Evolutionary conservation across 2,329 filamentous ascomycete species (phyloP).

Genomic region (Venturia oleaginea): DNA sequence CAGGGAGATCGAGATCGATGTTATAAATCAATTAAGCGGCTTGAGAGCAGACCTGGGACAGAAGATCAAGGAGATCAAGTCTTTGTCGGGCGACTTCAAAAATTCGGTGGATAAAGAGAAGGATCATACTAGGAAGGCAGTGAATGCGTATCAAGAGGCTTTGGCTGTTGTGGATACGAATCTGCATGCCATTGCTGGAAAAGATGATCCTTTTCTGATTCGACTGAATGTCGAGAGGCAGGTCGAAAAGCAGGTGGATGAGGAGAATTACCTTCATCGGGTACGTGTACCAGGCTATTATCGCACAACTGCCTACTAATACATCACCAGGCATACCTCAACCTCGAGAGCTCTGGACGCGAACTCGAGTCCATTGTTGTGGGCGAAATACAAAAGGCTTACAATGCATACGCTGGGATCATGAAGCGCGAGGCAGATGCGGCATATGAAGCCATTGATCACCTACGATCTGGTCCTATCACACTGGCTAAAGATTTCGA

Average conservation of each 20-base stretch:
- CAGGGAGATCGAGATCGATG: constrained; percentile 81
- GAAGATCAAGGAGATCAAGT: constrained; percentile 98
- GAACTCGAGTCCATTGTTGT: constrained; percentile 96
- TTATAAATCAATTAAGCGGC: constrained; percentile 77
- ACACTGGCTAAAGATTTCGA: constrained; percentile 92
- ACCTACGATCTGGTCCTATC: constrained; percentile 74
- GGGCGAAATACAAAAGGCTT: constrained; percentile 95
- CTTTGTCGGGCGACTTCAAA: constrained; percentile 87
- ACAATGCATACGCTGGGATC: constrained; percentile 86
- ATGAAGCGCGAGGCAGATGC: constrained; percentile 85
- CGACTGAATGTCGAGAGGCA: constrained; percentile 80
- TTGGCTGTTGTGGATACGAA: constrained; percentile 74
- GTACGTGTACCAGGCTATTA: constrained; percentile 40
- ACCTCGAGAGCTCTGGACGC: constrained; percentile 85
- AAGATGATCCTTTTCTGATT: constrained; percentile 85
- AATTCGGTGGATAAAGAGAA: constrained; percentile 95
- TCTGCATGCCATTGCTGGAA: constrained; percentile 64
- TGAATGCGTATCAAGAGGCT: constrained; percentile 72
- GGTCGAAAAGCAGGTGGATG: constrained; percentile 84
- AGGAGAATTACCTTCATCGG: constrained; percentile 94
- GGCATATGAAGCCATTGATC: constrained; percentile 66
- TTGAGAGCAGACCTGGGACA: constrained; percentile 81
- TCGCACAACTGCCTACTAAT: constrained; percentile 19
- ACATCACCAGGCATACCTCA: constrained; percentile 69
- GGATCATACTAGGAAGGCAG: constrained; percentile 69